Percentiles rank a stretch among this genome's conserved stretches.
Conservation (phyloP, 2,329 filamentous ascomycete species). For the Clonostachys sp. region DNA sequence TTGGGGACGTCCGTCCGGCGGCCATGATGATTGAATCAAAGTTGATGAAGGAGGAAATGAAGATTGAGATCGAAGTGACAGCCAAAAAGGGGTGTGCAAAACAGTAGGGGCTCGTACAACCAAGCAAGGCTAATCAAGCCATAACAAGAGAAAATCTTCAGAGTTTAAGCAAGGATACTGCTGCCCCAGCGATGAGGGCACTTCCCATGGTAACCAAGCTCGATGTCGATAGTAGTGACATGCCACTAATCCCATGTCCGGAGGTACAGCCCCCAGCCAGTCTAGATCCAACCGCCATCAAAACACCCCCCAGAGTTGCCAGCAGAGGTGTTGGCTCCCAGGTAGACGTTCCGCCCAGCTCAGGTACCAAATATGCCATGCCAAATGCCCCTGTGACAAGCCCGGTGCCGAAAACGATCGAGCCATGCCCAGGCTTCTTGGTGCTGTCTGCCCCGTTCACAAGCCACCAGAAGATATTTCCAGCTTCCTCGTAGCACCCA, state of each 20-base stretch:
- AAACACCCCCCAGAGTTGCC: conserved; percentile 47
- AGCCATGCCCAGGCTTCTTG: conserved; percentile 7
- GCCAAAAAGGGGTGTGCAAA: conserved; percentile 20
- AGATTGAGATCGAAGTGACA: conserved; percentile 38
- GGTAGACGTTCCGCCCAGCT: neutral
- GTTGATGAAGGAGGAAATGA: conserved; percentile 44
- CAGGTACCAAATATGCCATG: conserved; percentile 17
- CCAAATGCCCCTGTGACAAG: conserved; percentile 40
- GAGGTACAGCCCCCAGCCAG: conserved; percentile 64
- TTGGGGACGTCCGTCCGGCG: conserved; percentile 43
- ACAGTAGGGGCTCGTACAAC: neutral
- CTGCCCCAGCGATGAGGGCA: conserved; percentile 48
- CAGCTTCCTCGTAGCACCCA: conserved; percentile 55
- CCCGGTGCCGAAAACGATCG: conserved; percentile 48
- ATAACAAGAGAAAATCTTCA: neutral
- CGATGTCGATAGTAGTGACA: conserved; percentile 56
- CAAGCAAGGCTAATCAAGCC: no score
- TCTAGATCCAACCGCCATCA: conserved; percentile 56
- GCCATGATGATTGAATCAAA: conserved; percentile 48
- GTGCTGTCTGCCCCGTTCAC: conserved; percentile 10
- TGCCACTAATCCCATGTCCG: conserved; percentile 64
- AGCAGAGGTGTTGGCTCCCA: conserved; percentile 24
- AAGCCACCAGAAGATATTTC: conserved; percentile 44
- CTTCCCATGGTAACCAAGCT: conserved; percentile 57
- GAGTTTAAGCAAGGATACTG: neutral